phyloP scores from a whole-genome alignment of 2,329 filamentous ascomycete species.

The Ascochyta fabae region DNA sequence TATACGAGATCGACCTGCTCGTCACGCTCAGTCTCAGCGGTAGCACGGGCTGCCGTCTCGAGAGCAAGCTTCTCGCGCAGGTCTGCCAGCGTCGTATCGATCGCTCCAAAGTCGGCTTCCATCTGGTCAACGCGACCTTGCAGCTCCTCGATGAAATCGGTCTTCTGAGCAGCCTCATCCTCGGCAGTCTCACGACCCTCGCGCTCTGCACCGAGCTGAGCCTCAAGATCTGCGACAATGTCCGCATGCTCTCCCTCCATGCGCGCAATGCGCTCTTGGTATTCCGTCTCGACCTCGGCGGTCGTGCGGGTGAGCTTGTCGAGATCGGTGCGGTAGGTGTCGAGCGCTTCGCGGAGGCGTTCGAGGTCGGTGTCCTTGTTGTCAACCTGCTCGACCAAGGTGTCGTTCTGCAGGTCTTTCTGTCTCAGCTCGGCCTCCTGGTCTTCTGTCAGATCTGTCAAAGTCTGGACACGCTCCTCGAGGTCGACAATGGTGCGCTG shows the following conservation, averaged over 20 bases:
- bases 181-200: constrained; percentile 49
- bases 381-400: constrained; percentile 35
- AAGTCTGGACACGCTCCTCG: constrained; percentile 37
- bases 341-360: constrained; percentile 48
- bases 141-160: constrained; percentile 48
- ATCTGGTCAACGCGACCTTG: constrained; percentile 47
- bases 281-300: constrained; percentile 49
- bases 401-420: constrained; percentile 37
- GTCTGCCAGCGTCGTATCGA: constrained; percentile 39
- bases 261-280: constrained; percentile 43
- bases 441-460: constrained; percentile 40
- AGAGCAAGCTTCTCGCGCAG: constrained; percentile 45
- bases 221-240: constrained; percentile 46
- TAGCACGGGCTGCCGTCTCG: constrained; percentile 41
- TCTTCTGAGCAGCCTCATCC: constrained; percentile 48
- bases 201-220: constrained; percentile 46
- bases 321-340: constrained; percentile 51
- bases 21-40: constrained; percentile 48
- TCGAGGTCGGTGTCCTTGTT: constrained; percentile 47
- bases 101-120: constrained; percentile 45
- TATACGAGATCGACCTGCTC: constrained; percentile 45
- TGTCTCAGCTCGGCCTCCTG: constrained; percentile 44
- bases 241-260: constrained; percentile 51
- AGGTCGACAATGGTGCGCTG: constrained; percentile 48
- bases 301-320: constrained; percentile 47